These are phyloP conservation scores for Pythium coloratum DNA, from an alignment of 352 stramenopile genomes.

Conservation along the genomic window DNA sequence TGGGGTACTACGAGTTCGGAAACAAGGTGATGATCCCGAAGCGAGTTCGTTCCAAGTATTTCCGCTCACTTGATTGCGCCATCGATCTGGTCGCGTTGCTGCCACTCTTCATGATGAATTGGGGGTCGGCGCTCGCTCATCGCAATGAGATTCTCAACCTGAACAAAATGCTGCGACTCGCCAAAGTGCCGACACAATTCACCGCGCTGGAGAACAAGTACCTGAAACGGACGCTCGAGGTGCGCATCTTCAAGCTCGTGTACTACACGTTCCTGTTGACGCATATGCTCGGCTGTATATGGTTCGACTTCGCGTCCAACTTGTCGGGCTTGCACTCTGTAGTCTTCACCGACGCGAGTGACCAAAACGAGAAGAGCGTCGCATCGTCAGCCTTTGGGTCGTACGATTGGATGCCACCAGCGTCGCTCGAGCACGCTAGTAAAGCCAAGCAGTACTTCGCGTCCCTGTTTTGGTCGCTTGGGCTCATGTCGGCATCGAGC, in stretches of 20 bases:
- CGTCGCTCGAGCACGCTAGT: conserved; percentile 30
- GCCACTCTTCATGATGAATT: conserved; percentile 55
- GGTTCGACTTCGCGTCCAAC: conserved; percentile 56
- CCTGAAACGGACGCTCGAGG: conserved; percentile 56
- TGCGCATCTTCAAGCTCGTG: conserved; percentile 71
- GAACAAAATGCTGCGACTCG: conserved; percentile 58
- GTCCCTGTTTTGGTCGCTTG: conserved; percentile 70
- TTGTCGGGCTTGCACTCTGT: conserved; percentile 21
- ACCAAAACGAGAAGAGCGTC: not conserved
- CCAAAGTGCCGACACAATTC: conserved; percentile 63
- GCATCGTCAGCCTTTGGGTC: conserved; percentile 15
- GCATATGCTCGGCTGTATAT: conserved; percentile 59
- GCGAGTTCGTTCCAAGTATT: conserved; percentile 45
- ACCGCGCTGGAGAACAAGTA: conserved; percentile 58
- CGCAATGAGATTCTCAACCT: conserved; percentile 56
- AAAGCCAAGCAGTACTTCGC: conserved; percentile 52
- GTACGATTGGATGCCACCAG: conserved; percentile 36
- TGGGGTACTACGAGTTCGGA: conserved; percentile 67
- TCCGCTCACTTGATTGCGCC: conserved; percentile 42
- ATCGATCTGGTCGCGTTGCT: conserved; percentile 51
- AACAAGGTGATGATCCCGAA: conserved; percentile 65
- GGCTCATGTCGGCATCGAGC: conserved; percentile 61
- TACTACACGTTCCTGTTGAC: conserved; percentile 72
- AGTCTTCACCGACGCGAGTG: not conserved
- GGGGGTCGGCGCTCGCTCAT: conserved; percentile 7